Conservation (phyloP, 2,329 filamentous ascomycete genomes). For the Epicoccum nigrum region DNA sequence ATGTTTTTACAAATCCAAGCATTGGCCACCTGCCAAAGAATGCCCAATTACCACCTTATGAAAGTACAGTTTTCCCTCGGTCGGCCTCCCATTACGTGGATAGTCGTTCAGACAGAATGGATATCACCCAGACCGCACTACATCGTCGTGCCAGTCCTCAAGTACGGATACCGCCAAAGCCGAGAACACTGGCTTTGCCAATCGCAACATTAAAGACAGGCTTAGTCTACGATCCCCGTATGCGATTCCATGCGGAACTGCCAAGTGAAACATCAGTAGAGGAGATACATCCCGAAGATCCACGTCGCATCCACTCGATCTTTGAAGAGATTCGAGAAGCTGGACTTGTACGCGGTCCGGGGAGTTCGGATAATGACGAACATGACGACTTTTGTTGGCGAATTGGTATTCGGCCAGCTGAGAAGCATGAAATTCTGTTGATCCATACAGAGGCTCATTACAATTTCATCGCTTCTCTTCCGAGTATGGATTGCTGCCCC, state of each 20-base stretch:
- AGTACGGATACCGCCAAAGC: slow-evolving; percentile 39
- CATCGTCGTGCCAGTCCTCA: slow-evolving; percentile 28
- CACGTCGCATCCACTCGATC: slow-evolving; percentile 88
- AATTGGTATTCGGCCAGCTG: slow-evolving; percentile 79
- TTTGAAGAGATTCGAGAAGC: slow-evolving; percentile 85
- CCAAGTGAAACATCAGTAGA: slow-evolving; percentile 55
- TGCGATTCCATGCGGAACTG: slow-evolving; percentile 90
- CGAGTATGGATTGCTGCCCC: slow-evolving; percentile 42
- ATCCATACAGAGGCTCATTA: slow-evolving; percentile 81
- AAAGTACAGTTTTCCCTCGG: slow-evolving; percentile 17
- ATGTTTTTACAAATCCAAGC: slow-evolving; percentile 30
- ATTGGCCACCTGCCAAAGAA: slow-evolving; percentile 24
- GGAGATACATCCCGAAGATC: slow-evolving; percentile 92
- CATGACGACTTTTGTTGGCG: slow-evolving; percentile 63
- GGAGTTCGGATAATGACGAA: slow-evolving; percentile 56
- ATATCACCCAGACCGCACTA: slow-evolving; percentile 21
- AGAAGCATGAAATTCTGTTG: slow-evolving; percentile 76
- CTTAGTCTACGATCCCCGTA: slow-evolving; percentile 81
- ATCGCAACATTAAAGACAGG: slow-evolving; percentile 50
- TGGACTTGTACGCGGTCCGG: slow-evolving; percentile 72
- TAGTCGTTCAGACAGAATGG: slow-evolving; percentile 33
- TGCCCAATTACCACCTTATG: slow-evolving; percentile 38
- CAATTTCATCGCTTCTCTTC: slow-evolving; percentile 72
- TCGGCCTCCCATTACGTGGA: slow-evolving; percentile 7
- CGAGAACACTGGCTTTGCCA: slow-evolving; percentile 44